phyloP scores from a whole-genome alignment of 345 rosid genomes.

The Lepidium aucheri region DNA sequence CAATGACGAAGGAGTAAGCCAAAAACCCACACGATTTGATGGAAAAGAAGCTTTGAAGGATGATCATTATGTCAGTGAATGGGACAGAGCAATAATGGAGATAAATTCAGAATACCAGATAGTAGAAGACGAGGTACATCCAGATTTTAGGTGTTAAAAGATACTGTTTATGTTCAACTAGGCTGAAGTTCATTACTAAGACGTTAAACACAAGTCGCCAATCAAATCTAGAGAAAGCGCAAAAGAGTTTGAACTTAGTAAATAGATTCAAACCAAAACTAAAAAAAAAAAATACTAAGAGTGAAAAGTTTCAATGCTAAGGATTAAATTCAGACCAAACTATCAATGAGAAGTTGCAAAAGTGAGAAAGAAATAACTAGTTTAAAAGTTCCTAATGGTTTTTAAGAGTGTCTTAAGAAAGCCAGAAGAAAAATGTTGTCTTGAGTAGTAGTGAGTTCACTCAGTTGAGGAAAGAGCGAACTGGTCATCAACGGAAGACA shows the following conservation, averaged over 20 bases:
- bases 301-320: neutral
- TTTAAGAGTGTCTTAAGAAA: slow-evolving; percentile 7
- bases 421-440: neutral
- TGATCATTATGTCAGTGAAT: slow-evolving; percentile 1
- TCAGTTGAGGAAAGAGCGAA: slow-evolving; percentile 20
- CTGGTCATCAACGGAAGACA: slow-evolving; percentile 30
- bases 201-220: too few relatives aligned
- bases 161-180: neutral
- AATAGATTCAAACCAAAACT: neutral
- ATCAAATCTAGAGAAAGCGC: neutral
- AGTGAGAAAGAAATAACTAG: neutral
- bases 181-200: neutral
- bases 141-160: slow-evolving; percentile 44
- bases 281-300: neutral
- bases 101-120: slow-evolving; percentile 15
- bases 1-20: slow-evolving; percentile 15
- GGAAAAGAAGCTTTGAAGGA: neutral
- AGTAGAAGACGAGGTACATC: slow-evolving; percentile 69
- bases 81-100: slow-evolving; percentile 19
- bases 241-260: neutral
- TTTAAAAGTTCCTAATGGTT: neutral
- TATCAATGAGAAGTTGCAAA: slow-evolving; percentile 2
- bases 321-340: neutral
- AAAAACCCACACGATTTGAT: neutral
- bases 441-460: slow-evolving; percentile 3